Percentiles rank a stretch among this genome's conserved stretches.
phyloP scores from a whole-genome alignment of 1,284 basidiomycete species.

The Papiliotrema laurentii region DNA sequence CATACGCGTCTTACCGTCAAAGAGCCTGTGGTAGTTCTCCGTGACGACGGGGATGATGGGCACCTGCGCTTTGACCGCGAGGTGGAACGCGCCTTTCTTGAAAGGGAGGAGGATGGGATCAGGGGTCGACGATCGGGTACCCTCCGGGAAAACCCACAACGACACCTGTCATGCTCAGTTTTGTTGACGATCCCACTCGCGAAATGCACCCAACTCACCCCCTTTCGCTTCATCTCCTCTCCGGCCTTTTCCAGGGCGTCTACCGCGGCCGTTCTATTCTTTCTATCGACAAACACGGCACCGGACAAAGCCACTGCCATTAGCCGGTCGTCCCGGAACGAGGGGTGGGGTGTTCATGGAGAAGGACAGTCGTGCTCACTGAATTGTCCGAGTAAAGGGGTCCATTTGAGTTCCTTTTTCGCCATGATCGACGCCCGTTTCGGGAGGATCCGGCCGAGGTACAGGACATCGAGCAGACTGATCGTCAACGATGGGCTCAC shows the following conservation, averaged over 20 bases:
- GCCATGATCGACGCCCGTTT: conserved; percentile 81
- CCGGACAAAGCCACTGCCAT: conserved; percentile 70
- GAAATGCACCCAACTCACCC: conserved; percentile 42
- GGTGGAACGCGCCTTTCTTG: conserved; percentile 98
- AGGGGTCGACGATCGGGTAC: conserved; percentile 72
- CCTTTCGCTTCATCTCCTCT: conserved; percentile 69
- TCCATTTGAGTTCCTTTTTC: conserved; percentile 84
- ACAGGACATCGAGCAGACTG: conserved; percentile 79
- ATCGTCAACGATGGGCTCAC: background rate
- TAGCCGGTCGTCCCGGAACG: background rate
- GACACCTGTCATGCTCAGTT: conserved; percentile 55
- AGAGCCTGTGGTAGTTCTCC: conserved; percentile 89
- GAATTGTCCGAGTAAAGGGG: conserved; percentile 84
- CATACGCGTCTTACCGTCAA: conserved; percentile 68
- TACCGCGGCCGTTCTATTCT: conserved; percentile 69
- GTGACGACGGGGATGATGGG: conserved; percentile 88
- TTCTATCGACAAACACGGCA: conserved; percentile 90
- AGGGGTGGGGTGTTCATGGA: no score
- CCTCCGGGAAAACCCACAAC: conserved; percentile 89
- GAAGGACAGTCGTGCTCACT: conserved; percentile 45
- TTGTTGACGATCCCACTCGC: background rate
- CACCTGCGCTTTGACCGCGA: conserved; percentile 75
- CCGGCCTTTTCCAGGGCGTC: conserved; percentile 73
- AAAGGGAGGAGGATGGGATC: conserved; percentile 71
- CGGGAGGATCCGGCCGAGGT: conserved; percentile 83